Conservation (phyloP, 2,329 filamentous ascomycete genomes). For the Fusarium tjaetaba region DNA sequence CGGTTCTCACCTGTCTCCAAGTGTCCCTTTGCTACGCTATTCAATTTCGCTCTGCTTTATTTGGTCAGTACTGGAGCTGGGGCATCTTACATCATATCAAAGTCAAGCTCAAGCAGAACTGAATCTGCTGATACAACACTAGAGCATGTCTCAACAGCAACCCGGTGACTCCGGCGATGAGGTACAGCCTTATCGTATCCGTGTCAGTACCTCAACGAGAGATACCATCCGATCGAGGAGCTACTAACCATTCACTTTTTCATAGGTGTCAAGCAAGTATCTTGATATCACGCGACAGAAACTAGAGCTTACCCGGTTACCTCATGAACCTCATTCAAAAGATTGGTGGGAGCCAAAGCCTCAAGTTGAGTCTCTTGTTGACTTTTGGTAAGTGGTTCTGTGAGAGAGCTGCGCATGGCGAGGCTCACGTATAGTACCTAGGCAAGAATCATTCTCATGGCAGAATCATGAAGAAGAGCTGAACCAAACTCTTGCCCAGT, state of each 20-base stretch:
- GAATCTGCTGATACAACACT: background rate
- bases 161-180: constrained; percentile 50
- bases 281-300: constrained; percentile 74
- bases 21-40: constrained; percentile 8
- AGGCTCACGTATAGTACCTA: constrained; percentile 43
- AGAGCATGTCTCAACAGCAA: constrained; percentile 33
- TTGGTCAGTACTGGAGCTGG: background rate
- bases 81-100: background rate
- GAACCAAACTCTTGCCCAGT: constrained; percentile 71
- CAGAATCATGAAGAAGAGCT: constrained; percentile 65
- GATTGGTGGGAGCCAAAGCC: constrained; percentile 70
- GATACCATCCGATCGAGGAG: background rate
- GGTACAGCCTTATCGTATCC: constrained; percentile 65
- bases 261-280: constrained; percentile 72
- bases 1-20: constrained; percentile 3
- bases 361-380: constrained; percentile 70
- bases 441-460: constrained; percentile 75
- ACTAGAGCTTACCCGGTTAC: constrained; percentile 72
- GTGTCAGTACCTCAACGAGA: constrained; percentile 55
- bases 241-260: constrained; percentile 41
- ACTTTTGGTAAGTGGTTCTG: constrained; percentile 64
- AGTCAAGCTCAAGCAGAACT: constrained; percentile 1
- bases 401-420: background rate
- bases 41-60: background rate
- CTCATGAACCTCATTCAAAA: constrained; percentile 64